Evolutionary conservation across 169 alveolate species (phyloP), one percentile per base, ranked within the genome.

Genomic region (Plasmodium coatneyi): DNA sequence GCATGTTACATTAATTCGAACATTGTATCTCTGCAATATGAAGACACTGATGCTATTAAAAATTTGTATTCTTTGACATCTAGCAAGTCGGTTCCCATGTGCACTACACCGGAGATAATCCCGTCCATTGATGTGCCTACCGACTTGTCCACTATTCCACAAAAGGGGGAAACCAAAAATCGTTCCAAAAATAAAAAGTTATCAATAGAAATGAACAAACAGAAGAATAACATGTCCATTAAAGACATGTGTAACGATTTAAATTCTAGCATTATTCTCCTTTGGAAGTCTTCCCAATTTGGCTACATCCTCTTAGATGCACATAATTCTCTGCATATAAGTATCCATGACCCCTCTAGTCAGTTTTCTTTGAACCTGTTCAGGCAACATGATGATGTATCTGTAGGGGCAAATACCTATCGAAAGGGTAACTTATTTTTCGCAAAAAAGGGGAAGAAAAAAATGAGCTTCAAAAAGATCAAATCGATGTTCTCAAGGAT

Each of bases 301-400:
- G 94, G 94, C 36, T 89, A 79, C 54, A 80, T 89, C 28, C 22
- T 36, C 49, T 79, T 89, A 66, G 90, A 89, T 25, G 43, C 82
- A 39, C 36, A 70, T 22, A 80, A 60, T 56, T 60, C 82, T 41
- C 76, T 89, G 16, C 70, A 80, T 70, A 49, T 89, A 49, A 80
- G 34, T 66, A 89, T 89, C 30, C 28, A 52, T 36, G 94, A 89
- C 36, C 28, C 90, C 74, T 41, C 89, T n/a, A 79, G 49, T 16
- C 46, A 25, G 43, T 56, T 89, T 16, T 80, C 22, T 43, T 43
- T 89, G 71, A 79, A 89, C 22, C 28, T 89, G 43, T 9, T 52
- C 60, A 86, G 79, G 43, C 34, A 74, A 41, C 36, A 54, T 52
- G 39, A 72, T 72, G 46, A 72, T 19, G 28, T 36, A 6, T 12